Percentiles rank a stretch among this genome's conserved stretches.
Conservation (phyloP, 179 eudicot genomes). For the Corrigiola litoralis region DNA sequence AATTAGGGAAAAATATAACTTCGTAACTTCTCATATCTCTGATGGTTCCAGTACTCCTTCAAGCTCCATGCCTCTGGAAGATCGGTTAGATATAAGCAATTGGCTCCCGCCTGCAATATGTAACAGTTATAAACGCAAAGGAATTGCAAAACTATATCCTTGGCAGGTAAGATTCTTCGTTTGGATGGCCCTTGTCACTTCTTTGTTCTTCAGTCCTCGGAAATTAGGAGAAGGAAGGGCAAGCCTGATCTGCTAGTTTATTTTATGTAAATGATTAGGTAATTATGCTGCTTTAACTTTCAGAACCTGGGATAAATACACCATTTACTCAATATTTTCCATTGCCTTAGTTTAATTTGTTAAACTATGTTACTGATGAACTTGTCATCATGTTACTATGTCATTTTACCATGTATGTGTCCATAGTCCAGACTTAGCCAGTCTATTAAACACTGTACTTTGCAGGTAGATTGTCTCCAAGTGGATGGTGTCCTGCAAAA, state of each 20-base stretch:
- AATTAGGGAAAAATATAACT: slow-evolving; percentile 19
- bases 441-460: slow-evolving; percentile 13
- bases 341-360: too few relatives aligned
- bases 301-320: too few relatives aligned
- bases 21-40: slow-evolving; percentile 14
- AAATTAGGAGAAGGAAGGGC: too few relatives aligned
- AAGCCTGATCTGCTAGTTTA: too few relatives aligned
- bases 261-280: too few relatives aligned
- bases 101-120: slow-evolving; percentile 88
- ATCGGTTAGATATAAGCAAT: slow-evolving; percentile 51
- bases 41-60: slow-evolving; percentile 60
- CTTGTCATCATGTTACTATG: neutral
- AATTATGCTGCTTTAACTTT: too few relatives aligned
- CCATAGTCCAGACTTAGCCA: neutral
- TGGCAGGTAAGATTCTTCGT: slow-evolving; percentile 71
- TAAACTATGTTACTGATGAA: neutral
- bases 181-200: neutral
- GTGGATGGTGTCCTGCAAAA: slow-evolving; percentile 92
- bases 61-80: slow-evolving; percentile 43
- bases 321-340: too few relatives aligned
- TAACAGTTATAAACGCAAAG: slow-evolving; percentile 57
- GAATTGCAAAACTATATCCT: slow-evolving; percentile 69
- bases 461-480: slow-evolving; percentile 95
- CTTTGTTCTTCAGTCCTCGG: neutral
- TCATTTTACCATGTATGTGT: neutral